A percentile compares a stretch with the other conserved stretches of the same genome.
phyloP scores from a whole-genome alignment of 2,329 filamentous ascomycete species.

The Fusarium sp. region DNA sequence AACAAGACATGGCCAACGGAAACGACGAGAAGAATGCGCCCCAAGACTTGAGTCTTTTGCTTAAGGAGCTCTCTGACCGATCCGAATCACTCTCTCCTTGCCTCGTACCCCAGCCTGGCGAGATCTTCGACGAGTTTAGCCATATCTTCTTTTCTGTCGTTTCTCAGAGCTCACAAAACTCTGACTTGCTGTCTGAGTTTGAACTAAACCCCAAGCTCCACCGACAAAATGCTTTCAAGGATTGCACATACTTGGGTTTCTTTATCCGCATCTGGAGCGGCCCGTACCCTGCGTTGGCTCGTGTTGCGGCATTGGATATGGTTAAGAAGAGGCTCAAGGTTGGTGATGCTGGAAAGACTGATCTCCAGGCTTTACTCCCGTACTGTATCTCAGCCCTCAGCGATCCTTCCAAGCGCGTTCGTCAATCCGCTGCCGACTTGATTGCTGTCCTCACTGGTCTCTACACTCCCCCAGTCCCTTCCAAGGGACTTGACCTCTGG shows the following conservation, averaged over 20 bases:
- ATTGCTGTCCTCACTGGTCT: conserved; percentile 67
- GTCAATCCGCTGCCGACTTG: conserved; percentile 79
- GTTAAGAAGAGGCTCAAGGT: conserved; percentile 69
- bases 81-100: conserved; percentile 62
- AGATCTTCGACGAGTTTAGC: conserved; percentile 70
- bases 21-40: conserved; percentile 45
- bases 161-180: conserved; percentile 57
- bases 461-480: conserved; percentile 55
- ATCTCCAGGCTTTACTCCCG: conserved; percentile 85
- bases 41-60: conserved; percentile 56
- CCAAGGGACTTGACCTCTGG: conserved; percentile 66
- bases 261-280: conserved; percentile 81
- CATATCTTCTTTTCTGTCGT: conserved; percentile 69
- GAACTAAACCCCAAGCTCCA: conserved; percentile 68
- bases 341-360: conserved; percentile 62
- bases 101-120: conserved; percentile 62
- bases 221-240: conserved; percentile 65
- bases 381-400: conserved; percentile 81
- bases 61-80: conserved; percentile 55
- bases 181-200: conserved; percentile 61
- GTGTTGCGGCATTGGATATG: conserved; percentile 76
- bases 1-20: conserved; percentile 54
- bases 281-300: conserved; percentile 75
- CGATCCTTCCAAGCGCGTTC: conserved; percentile 81
- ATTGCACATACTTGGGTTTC: conserved; percentile 79